These are phyloP conservation scores for Cladosporium sp. DNA, from an alignment of 2,329 filamentous ascomycete species.

Conservation along the genomic window DNA sequence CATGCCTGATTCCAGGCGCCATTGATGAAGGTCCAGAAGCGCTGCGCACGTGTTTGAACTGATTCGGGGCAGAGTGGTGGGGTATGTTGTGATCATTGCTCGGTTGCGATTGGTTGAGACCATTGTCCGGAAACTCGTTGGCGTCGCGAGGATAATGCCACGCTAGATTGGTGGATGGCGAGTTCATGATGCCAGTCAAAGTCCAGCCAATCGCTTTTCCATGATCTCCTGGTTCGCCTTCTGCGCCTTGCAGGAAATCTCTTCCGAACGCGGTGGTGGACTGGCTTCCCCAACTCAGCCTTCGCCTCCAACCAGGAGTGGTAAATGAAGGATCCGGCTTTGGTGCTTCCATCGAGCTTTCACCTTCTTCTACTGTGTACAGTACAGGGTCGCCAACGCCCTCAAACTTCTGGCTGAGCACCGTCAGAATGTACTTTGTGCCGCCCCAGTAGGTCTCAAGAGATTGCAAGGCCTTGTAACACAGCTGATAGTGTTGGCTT, in stretches of 20 bases:
- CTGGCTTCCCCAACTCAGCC: slow-evolving; percentile 43
- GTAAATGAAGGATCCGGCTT: slow-evolving; percentile 51
- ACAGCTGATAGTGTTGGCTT: slow-evolving; percentile 83
- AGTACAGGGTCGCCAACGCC: slow-evolving; percentile 75
- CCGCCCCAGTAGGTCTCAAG: slow-evolving; percentile 86
- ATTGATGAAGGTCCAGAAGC: background rate
- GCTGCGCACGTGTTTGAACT: slow-evolving; percentile 11
- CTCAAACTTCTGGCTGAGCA: slow-evolving; percentile 82
- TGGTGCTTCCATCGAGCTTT: slow-evolving; percentile 62
- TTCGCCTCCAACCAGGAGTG: slow-evolving; percentile 53
- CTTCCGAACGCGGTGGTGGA: slow-evolving; percentile 16
- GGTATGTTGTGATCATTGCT: slow-evolving; percentile 20
- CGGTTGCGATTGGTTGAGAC: background rate
- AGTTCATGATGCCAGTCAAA: slow-evolving; percentile 83
- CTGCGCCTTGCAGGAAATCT: slow-evolving; percentile 17
- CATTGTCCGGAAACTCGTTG: slow-evolving; percentile 20
- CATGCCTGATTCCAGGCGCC: background rate
- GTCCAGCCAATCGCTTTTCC: slow-evolving; percentile 73
- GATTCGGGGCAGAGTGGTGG: slow-evolving; percentile 19
- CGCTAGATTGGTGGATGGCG: slow-evolving; percentile 78
- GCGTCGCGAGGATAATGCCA: slow-evolving; percentile 68
- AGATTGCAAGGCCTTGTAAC: slow-evolving; percentile 78
- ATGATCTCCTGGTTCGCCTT: slow-evolving; percentile 15
- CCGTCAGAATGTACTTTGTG: slow-evolving; percentile 81
- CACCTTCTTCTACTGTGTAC: slow-evolving; percentile 72